A percentile compares a stretch with the other conserved stretches of the same genome.
Evolutionary conservation across 2,329 filamentous ascomycete species (phyloP).

Genomic region (Thielaviopsis populi): DNA sequence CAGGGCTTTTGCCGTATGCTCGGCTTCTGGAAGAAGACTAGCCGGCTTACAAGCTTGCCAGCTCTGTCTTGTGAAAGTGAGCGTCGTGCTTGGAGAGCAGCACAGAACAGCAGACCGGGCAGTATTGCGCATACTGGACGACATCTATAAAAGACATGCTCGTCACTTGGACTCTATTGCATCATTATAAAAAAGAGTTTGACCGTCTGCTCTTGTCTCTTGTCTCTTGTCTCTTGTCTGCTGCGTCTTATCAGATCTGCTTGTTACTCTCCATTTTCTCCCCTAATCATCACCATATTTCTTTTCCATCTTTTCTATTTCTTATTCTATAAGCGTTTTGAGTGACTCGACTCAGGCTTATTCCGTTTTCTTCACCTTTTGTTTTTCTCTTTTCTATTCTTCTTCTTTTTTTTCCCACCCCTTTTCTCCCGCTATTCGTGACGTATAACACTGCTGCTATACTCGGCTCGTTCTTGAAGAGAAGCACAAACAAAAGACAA

Average conservation of each 20-base stretch:
- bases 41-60: constrained; percentile 1
- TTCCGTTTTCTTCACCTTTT: background rate
- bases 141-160: background rate
- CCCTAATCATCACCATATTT: constrained; percentile 6
- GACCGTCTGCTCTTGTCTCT: background rate
- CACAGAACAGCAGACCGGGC: background rate
- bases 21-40: background rate
- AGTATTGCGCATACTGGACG: background rate
- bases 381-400: constrained; percentile 6
- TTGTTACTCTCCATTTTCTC: background rate
- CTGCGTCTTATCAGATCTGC: background rate
- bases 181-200: background rate
- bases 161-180: background rate
- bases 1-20: constrained; percentile 5
- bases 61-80: constrained; percentile 3
- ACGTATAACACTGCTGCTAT: background rate
- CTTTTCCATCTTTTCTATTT: constrained; percentile 7
- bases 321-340: background rate
- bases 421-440: constrained; percentile 7
- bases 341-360: no score
- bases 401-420: constrained; percentile 8
- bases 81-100: background rate
- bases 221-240: background rate
- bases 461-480: no score
- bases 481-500: background rate